Evolutionary conservation across 768 basidiomycete species (phyloP).

Genomic region (Sarcomyxa edulis): DNA sequence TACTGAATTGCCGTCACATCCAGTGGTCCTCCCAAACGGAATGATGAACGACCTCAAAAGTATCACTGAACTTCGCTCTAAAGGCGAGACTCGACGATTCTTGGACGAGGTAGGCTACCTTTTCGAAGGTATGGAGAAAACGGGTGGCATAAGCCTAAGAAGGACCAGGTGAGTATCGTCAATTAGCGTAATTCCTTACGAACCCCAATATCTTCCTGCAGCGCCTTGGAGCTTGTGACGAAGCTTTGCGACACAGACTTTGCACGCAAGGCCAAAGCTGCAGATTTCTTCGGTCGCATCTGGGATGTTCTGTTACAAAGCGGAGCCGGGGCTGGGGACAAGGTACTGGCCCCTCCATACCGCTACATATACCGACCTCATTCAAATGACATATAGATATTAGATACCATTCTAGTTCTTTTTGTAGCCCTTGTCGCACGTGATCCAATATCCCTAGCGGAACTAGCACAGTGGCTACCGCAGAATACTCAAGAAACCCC

Average conservation of each 20-base stretch:
- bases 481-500: conserved; percentile 11
- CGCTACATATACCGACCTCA: not conserved
- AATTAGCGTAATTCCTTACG: not conserved
- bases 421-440: conserved; percentile 61
- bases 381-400: conserved; percentile 33
- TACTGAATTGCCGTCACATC: conserved; percentile 20
- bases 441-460: conserved; percentile 48
- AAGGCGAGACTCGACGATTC: conserved; percentile 76
- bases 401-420: conserved; percentile 59
- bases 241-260: conserved; percentile 75
- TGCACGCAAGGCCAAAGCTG: conserved; percentile 70
- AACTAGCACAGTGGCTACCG: conserved; percentile 37
- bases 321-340: conserved; percentile 62
- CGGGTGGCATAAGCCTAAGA: conserved; percentile 48
- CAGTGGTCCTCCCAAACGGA: conserved; percentile 36
- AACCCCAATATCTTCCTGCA: conserved; percentile 18
- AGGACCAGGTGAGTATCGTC: conserved; percentile 53
- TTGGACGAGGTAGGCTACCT: conserved; percentile 83
- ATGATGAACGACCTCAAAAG: conserved; percentile 76
- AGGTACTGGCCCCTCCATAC: conserved; percentile 14
- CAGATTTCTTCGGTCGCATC: conserved; percentile 64
- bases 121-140: conserved; percentile 68
- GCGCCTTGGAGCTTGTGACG: conserved; percentile 70
- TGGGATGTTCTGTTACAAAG: conserved; percentile 63
- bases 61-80: conserved; percentile 74